Conservation (phyloP, 2,329 filamentous ascomycete genomes). For the Pyricularia sp. region DNA sequence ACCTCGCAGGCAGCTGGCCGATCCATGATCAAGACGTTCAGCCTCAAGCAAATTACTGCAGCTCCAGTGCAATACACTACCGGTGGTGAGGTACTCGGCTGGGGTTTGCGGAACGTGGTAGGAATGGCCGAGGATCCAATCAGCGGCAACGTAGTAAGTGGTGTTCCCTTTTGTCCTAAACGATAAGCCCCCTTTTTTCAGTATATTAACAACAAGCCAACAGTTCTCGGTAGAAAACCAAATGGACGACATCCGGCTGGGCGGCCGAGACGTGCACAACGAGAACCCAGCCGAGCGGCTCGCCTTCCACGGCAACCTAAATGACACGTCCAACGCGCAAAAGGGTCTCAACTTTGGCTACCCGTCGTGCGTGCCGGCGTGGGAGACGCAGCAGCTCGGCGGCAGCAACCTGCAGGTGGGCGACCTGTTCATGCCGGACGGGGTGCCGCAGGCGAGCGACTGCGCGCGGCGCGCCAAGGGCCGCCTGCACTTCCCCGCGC, state of each 20-base stretch:
- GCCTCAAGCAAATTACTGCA: slow-evolving; percentile 20
- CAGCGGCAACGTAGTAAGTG: slow-evolving; percentile 30
- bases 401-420: slow-evolving; percentile 18
- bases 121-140: slow-evolving; percentile 50
- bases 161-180: background rate
- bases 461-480: slow-evolving; percentile 20
- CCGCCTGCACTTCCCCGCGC: slow-evolving; percentile 36
- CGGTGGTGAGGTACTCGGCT: slow-evolving; percentile 40
- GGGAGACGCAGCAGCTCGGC: slow-evolving; percentile 28
- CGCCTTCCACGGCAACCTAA: slow-evolving; percentile 54
- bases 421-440: slow-evolving; percentile 20
- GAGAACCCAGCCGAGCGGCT: slow-evolving; percentile 64
- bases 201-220: background rate
- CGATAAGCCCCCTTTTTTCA: background rate
- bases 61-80: slow-evolving; percentile 27
- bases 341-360: slow-evolving; percentile 46
- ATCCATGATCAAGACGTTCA: slow-evolving; percentile 50
- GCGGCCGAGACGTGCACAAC: slow-evolving; percentile 46
- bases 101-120: slow-evolving; percentile 56
- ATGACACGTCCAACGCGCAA: slow-evolving; percentile 13
- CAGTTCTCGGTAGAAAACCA: slow-evolving; percentile 55
- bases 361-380: slow-evolving; percentile 48
- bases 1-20: slow-evolving; percentile 31
- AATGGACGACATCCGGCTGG: slow-evolving; percentile 47
- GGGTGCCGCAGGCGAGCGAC: slow-evolving; percentile 13